These are phyloP conservation scores for Erigeron philadelphicus DNA, from an alignment of 140 eudicot genomes.

Conservation along the genomic window DNA sequence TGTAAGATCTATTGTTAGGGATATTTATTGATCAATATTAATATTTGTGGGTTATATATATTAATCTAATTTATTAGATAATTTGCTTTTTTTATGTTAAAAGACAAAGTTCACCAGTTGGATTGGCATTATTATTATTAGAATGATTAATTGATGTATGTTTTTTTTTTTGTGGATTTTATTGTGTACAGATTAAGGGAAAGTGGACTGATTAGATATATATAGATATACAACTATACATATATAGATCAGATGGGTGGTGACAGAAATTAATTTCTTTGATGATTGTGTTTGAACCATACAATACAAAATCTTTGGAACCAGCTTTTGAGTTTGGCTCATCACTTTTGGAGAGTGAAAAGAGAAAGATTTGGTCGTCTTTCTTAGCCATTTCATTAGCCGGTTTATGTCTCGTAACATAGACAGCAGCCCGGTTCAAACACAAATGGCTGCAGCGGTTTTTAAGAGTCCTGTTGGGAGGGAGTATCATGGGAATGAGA, in stretches of 20 bases:
- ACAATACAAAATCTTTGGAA: constrained; percentile 16
- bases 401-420: constrained; percentile 46
- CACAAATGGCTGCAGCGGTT: constrained; percentile 73
- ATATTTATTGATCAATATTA: no score
- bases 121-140: no score
- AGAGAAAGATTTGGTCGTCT: background rate
- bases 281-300: constrained; percentile 26
- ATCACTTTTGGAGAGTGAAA: no score
- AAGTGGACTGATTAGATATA: constrained; percentile 1
- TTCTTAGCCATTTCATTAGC: constrained; percentile 19
- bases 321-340: constrained; percentile 47
- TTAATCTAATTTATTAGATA: no score
- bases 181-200: constrained; percentile 18
- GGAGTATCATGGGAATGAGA: constrained; percentile 52
- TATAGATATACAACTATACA: background rate
- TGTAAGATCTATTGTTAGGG: no score
- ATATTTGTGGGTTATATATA: no score
- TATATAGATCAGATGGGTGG: background rate
- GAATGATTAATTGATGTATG: background rate
- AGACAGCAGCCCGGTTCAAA: constrained; percentile 64
- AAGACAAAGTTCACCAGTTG: no score
- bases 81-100: no score
- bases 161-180: background rate
- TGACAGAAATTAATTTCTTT: constrained; percentile 18
- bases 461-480: constrained; percentile 58